Conservation (phyloP, 2,329 filamentous ascomycete genomes). For the Pyrenophora tritici-repentis region DNA sequence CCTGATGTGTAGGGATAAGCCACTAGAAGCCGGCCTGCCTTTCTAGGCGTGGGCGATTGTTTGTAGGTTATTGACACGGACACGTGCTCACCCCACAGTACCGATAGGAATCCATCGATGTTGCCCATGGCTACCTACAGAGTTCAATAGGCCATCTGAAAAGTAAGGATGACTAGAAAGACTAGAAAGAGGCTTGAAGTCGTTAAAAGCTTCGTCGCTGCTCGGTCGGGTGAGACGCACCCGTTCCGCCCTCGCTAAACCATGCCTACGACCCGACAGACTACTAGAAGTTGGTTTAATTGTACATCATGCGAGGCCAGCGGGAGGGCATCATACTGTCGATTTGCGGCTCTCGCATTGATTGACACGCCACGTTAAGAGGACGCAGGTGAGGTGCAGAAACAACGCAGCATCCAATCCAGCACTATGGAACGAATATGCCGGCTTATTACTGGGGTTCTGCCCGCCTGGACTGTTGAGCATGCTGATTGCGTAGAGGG, state of each 20-base stretch:
- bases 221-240: too few species aligned
- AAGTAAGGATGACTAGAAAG: too few species aligned
- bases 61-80: constrained; percentile 18
- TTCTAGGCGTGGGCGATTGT: constrained; percentile 22
- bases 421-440: constrained; percentile 25
- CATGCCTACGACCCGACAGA: neutral
- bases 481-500: constrained; percentile 16
- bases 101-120: constrained; percentile 6
- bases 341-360: constrained; percentile 15
- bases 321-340: neutral
- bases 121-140: neutral
- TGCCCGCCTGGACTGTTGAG: constrained; percentile 16
- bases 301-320: constrained; percentile 19
- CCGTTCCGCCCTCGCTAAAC: neutral
- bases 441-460: constrained; percentile 9
- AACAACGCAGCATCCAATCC: constrained; percentile 14
- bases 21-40: constrained; percentile 20
- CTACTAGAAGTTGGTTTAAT: constrained; percentile 14
- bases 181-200: too few species aligned
- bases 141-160: too few species aligned
- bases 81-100: neutral
- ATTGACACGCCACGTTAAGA: constrained; percentile 26
- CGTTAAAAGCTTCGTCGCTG: too few species aligned
- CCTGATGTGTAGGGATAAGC: constrained; percentile 23
- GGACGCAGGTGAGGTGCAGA: constrained; percentile 22